Evolutionary conservation across 345 rosid species (phyloP).

Genomic region (Firmiana major): DNA sequence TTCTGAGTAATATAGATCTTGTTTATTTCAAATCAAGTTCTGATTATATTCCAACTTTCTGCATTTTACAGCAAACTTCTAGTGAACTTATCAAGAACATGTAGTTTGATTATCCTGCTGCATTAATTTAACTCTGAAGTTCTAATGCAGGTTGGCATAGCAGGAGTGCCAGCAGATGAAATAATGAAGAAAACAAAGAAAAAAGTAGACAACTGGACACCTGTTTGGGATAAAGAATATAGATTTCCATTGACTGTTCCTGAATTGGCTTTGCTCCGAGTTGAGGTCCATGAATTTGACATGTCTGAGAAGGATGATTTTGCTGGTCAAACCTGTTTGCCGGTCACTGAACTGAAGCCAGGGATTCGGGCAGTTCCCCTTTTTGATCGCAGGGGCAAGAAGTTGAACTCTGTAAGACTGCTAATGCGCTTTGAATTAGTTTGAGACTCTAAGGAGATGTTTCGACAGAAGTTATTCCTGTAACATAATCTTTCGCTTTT

Average conservation of each 20-base stretch:
- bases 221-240: conserved; percentile 84
- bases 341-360: conserved; percentile 53
- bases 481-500: no score
- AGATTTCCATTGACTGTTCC: conserved; percentile 70
- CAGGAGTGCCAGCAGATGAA: conserved; percentile 69
- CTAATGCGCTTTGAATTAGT: conserved; percentile 63
- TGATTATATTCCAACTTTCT: neutral
- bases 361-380: conserved; percentile 81
- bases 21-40: neutral
- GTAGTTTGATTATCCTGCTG: neutral
- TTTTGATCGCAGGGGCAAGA: conserved; percentile 43
- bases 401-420: conserved; percentile 54
- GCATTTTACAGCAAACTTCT: no score
- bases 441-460: neutral
- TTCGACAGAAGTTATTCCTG: no score
- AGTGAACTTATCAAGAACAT: neutral
- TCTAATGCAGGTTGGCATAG: conserved; percentile 53
- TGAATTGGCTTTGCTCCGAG: conserved; percentile 72
- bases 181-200: conserved; percentile 61
- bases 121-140: neutral
- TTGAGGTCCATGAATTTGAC: conserved; percentile 74
- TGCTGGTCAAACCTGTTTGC: conserved; percentile 83
- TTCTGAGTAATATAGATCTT: no score
- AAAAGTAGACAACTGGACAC: conserved; percentile 62
- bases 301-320: conserved; percentile 64